Evolutionary conservation across 768 basidiomycete species (phyloP).

Genomic region (Lyophyllum atratum): DNA sequence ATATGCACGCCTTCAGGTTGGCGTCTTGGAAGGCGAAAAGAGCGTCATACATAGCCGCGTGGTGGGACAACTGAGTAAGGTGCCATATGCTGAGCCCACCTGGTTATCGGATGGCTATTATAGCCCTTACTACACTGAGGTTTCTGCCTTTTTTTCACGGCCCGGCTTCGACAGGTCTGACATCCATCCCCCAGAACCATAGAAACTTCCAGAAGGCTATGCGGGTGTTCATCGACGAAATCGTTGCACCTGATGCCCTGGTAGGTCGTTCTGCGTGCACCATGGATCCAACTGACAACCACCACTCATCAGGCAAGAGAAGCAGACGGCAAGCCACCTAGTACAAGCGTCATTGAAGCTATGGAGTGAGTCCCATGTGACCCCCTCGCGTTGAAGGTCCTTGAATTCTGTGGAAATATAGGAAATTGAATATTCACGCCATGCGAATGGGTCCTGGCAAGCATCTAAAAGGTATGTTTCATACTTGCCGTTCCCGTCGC

Average conservation of each 20-base stretch:
- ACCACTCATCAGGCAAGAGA: constrained; percentile 65
- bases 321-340: constrained; percentile 88
- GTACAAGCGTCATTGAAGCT: constrained; percentile 71
- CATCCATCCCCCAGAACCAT: constrained; percentile 48
- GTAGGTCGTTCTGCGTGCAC: constrained; percentile 25
- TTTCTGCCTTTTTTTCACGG: constrained; percentile 40
- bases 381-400: constrained; percentile 35
- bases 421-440: constrained; percentile 74
- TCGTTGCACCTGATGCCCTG: constrained; percentile 57
- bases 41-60: constrained; percentile 56
- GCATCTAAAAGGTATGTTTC: constrained; percentile 59
- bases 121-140: constrained; percentile 75
- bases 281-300: constrained; percentile 16
- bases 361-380: constrained; percentile 54
- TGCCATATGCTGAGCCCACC: constrained; percentile 91
- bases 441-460: constrained; percentile 95
- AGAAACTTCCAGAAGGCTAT: constrained; percentile 60
- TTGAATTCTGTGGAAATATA: constrained; percentile 21
- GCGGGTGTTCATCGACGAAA: constrained; percentile 74
- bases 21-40: constrained; percentile 68
- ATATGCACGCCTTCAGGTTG: constrained; percentile 76
- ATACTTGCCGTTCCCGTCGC: neutral
- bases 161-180: constrained; percentile 10
- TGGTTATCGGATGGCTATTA: constrained; percentile 73
- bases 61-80: constrained; percentile 68